Base-by-base conservation (phyloP, 2,329 filamentous ascomycete species). In the Pseudocercospora pini-densiflorae region DNA sequence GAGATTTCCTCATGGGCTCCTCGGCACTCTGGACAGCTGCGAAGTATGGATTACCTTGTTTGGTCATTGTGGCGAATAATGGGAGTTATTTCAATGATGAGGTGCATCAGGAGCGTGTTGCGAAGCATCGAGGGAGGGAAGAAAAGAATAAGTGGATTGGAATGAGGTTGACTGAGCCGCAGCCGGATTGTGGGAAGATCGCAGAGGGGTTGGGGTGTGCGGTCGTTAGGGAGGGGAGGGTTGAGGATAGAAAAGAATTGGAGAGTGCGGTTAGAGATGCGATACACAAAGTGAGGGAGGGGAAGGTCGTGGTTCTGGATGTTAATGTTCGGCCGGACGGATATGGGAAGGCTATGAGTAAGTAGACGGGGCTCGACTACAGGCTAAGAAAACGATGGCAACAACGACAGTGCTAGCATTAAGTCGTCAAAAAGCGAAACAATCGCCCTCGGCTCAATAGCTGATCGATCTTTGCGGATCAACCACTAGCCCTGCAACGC, bases 71-170 rank as follows among this genome's bases (percentile, higher is more conserved):
- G 1, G 69, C 69, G 36, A 69, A 71, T 31, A 71, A 71, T 59
- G 67, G 64, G 3, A 59, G 45, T 21, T 71, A 69, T 59, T 69
- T 60, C 54, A 69, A 71, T 40, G 69, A 71, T 53, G 69, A 71
- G 45, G 65, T 69, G 24, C 67, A 71, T 43, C 69, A 71, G 58
- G 67, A 69, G 43, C 59, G 69, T 12, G 69, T 69, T 14, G 67
- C 69, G 24, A 64, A 64, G 43, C n/a, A 51, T 29, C 23, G 67
- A n/a, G 62, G 63, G 10, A 40, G 69, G 8, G 31, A 58, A 21
- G 67, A 66, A 5, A 65, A 61, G 54, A 69, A 71, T 47, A 69
- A 68, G n/a, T 63, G 63, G 60, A 68, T 69, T 36, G 67, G 67
- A 12, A 68, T 71, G 64, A 62, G 65, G 23, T 54, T 71, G 36